Percentiles rank a stretch among this genome's conserved stretches.
Evolutionary conservation across 2,329 filamentous ascomycete species (phyloP).

Genomic region (Coleophoma crateriformis): DNA sequence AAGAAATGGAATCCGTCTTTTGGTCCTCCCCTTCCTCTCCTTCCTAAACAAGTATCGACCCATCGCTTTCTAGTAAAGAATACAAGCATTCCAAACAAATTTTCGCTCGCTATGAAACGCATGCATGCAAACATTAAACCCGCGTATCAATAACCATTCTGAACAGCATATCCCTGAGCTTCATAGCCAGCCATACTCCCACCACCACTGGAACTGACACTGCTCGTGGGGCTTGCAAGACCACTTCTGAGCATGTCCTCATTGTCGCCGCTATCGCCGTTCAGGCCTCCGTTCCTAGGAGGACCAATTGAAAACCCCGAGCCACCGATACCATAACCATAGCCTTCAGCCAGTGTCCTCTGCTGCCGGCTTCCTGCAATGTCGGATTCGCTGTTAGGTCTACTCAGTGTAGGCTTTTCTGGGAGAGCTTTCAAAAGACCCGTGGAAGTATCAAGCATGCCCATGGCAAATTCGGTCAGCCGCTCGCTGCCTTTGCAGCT

Average conservation of each 20-base stretch:
- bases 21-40: no score
- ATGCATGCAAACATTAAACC: no score
- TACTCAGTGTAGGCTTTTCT: conserved; percentile 62
- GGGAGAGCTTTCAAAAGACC: conserved; percentile 64
- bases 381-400: conserved; percentile 31
- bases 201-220: conserved; percentile 6
- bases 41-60: no score
- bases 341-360: conserved; percentile 15
- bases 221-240: conserved; percentile 9
- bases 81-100: no score
- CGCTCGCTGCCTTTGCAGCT: conserved; percentile 57
- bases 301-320: conserved; percentile 1
- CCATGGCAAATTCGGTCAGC: conserved; percentile 67
- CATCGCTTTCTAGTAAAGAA: no score
- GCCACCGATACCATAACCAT: conserved; percentile 8
- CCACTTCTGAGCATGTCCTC: conserved; percentile 13
- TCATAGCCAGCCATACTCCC: conserved; percentile 14
- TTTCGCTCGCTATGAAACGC: no score
- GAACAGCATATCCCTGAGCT: conserved; percentile 9
- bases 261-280: conserved; percentile 3
- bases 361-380: conserved; percentile 13
- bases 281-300: neutral
- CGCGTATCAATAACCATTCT: neutral
- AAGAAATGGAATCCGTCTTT: no score
- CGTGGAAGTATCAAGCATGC: conserved; percentile 68